These are phyloP conservation scores for Epichloe brachyelytri DNA, from an alignment of 2,329 filamentous ascomycete genomes.

Conservation along the genomic window DNA sequence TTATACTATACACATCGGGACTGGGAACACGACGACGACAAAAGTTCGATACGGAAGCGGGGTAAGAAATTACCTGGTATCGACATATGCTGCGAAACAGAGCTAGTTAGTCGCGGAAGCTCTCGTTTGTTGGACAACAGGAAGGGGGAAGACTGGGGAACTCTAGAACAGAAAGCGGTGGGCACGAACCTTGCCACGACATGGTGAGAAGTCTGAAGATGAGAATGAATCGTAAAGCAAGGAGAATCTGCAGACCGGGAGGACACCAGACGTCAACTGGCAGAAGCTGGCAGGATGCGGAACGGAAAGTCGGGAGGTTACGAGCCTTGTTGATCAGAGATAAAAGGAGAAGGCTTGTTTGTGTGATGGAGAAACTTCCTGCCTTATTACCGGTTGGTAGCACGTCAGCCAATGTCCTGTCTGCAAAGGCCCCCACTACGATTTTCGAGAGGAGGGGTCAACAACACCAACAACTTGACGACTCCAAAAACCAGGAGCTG, in stretches of 20 bases:
- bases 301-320: neutral
- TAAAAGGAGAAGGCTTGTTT: neutral
- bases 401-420: constrained; percentile 3
- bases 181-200: constrained; percentile 59
- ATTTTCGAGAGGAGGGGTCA: constrained; percentile 8
- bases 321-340: neutral
- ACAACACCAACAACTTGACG: constrained; percentile 1
- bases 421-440: constrained; percentile 5
- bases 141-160: constrained; percentile 16
- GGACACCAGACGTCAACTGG: constrained; percentile 1
- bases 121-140: neutral
- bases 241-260: constrained; percentile 1
- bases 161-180: neutral
- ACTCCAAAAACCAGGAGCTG: neutral
- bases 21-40: constrained; percentile 9
- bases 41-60: neutral
- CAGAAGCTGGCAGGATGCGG: neutral
- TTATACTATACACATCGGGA: neutral
- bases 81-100: constrained; percentile 33
- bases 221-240: neutral
- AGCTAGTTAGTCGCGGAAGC: constrained; percentile 8
- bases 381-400: neutral
- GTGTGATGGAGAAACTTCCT: constrained; percentile 3
- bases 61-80: constrained; percentile 31
- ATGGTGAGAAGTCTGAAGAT: constrained; percentile 29